Base-by-base conservation (phyloP, 169 alveolate species). In the Plasmodium vivax region DNA sequence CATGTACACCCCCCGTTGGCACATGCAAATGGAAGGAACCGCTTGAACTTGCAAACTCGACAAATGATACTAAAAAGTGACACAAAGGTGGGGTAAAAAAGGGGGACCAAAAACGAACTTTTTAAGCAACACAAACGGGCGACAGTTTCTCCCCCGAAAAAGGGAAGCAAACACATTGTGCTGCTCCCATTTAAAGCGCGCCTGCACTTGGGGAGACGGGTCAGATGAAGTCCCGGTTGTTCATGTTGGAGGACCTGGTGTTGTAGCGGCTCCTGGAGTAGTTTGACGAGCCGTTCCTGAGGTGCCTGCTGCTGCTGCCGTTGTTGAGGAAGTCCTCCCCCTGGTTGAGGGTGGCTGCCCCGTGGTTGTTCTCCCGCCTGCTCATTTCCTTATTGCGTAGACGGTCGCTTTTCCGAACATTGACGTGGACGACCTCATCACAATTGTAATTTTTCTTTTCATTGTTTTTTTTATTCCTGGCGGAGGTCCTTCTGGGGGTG, bases 401-500 rank as follows among this genome's bases (percentile, higher is more conserved):
- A n/a, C 93, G 80, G 14, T 87, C 87, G 81, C 93, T 87, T 75
- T 87, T 87, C 23, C 93, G 75, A 9, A 87, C 79, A 87, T 87
- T 75, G 27, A 43, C 68, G 8, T 23, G 54, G 30, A 71, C 12
- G 23, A 27, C 30, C 34, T 41, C 43, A n/a, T 87, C 93, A 0
- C 41, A 16, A 8, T 54, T 75, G 14, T 77, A 75, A 54, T 87
- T 87, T 77, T 79, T 87, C 71, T 19, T 74, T 2, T 47, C 71
- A 43, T 30, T 87, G 38, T 75, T 87, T 51, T 77, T 87, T 77
- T 38, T 87, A 87, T 51, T 87, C 43, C 82, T 87, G 10, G 62
- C 71, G 1, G 82, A 19, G 16, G 85, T 51, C 45, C 87, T 87
- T 54, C 74, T 45, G 2, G 81, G 43, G 14, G 71, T 51, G 32